A percentile compares a stretch with the other conserved stretches of the same genome.
phyloP scores from a whole-genome alignment of 2,329 filamentous ascomycete genomes.

The Chaetothyriales sp. region DNA sequence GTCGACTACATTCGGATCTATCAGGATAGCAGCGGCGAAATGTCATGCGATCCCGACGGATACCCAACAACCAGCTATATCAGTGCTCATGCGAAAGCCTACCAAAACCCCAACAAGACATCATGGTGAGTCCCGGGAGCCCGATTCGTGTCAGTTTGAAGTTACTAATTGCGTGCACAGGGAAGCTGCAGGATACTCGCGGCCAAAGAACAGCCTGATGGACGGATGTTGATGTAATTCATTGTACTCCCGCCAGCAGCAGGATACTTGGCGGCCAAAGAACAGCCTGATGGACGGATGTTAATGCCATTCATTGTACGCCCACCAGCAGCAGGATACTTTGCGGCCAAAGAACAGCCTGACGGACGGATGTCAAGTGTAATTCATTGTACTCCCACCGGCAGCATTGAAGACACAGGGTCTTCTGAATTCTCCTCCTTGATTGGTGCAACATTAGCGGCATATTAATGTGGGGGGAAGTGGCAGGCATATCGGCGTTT shows the following conservation, averaged over 20 bases:
- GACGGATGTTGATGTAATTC: constrained; percentile 36
- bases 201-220: constrained; percentile 51
- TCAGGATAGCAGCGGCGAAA: constrained; percentile 44
- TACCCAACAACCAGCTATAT: constrained; percentile 59
- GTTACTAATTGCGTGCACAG: constrained; percentile 20
- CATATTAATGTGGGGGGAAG: constrained; percentile 10
- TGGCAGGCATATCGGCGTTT: constrained; percentile 6
- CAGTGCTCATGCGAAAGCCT: constrained; percentile 45
- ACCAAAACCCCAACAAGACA: constrained; percentile 51
- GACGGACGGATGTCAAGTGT: constrained; percentile 41
- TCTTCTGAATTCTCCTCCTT: constrained; percentile 10
- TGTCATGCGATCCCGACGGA: constrained; percentile 55
- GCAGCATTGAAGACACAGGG: constrained; percentile 7
- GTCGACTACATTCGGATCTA: constrained; percentile 61
- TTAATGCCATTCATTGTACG: constrained; percentile 19
- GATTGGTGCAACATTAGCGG: constrained; percentile 12
- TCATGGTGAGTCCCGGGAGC: constrained; percentile 38
- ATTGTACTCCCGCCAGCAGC: constrained; percentile 30
- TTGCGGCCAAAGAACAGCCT: constrained; percentile 50
- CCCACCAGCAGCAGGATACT: constrained; percentile 39
- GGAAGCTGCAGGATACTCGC: constrained; percentile 39
- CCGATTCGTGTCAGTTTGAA: constrained; percentile 1
- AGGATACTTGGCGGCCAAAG: constrained; percentile 45
- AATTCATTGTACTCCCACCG: constrained; percentile 9
- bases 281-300: constrained; percentile 50